phyloP scores from a whole-genome alignment of 108 stramenopile species.

The Fragilariopsis cylindrus region DNA sequence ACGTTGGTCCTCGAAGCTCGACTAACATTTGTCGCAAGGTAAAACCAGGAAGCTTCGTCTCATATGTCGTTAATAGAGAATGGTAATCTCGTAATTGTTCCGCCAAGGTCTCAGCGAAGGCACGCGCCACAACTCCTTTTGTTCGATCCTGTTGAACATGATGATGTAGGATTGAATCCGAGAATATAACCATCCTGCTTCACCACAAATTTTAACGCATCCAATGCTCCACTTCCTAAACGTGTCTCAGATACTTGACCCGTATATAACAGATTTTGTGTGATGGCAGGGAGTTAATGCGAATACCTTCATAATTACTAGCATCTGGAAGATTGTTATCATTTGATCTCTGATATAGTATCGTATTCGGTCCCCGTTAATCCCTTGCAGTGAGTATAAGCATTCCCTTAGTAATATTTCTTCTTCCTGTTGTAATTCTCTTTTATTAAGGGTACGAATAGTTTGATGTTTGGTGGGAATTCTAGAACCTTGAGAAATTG shows the following conservation, averaged over 20 bases:
- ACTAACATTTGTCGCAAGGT: constrained; percentile 73
- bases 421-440: constrained; percentile 50
- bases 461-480: not conserved
- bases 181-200: constrained; percentile 86
- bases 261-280: constrained; percentile 22
- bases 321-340: not conserved
- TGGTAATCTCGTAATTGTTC: constrained; percentile 75
- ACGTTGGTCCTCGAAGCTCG: constrained; percentile 56
- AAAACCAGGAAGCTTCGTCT: constrained; percentile 55
- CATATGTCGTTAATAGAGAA: constrained; percentile 63
- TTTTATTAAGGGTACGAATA: constrained; percentile 13
- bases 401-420: constrained; percentile 46
- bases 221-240: constrained; percentile 63
- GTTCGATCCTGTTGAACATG: constrained; percentile 41
- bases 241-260: constrained; percentile 32
- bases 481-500: not conserved
- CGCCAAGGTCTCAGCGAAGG: constrained; percentile 71
- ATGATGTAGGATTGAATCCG: constrained; percentile 42
- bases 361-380: constrained; percentile 48
- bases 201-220: constrained; percentile 74
- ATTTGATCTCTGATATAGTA: constrained; percentile 26
- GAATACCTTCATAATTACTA: constrained; percentile 28
- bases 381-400: constrained; percentile 54
- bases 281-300: constrained; percentile 29
- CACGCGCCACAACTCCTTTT: constrained; percentile 65